Base-by-base conservation (phyloP, 2,329 filamentous ascomycete species). In the Fusarium haematococcum region DNA sequence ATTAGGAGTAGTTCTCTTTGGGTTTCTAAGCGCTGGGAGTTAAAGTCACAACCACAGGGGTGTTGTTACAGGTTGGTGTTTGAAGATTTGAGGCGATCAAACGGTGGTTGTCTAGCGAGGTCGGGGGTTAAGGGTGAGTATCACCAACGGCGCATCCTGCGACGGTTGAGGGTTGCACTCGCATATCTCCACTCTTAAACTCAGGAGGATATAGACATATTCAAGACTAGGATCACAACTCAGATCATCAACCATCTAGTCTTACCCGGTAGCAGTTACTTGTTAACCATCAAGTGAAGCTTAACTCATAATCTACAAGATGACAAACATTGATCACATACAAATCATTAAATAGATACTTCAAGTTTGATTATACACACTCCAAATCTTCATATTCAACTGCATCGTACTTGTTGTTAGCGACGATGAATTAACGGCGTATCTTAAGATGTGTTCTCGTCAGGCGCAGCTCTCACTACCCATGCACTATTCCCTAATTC, bases 61-160 rank as follows among this genome's bases (percentile, higher is more conserved):
- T 50, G 25, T 5, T 63, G 60, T 63, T 41, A 63, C 60, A 63
- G 45, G 60, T 63, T 63, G 43, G 60, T 7, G 60, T 63, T 63
- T 50, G 60, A 37, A 63, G 60, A 50, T 20, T 41, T 13, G 25
- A 37, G 60, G 41, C 50, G 27, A 61, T 63, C 43, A 63, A 54
- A 63, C 60, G 20, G 60, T n/a, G 54, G 32, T 20, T 63, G 60
- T 63, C 45, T 63, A 25, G 41, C 33, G 33, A 41, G n/a, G 57
- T 23, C 30, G 39, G 58, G 43, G 43, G 39, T 25, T 33, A 18
- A 25, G n/a, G n/a, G n/a, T 61, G 27, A 48, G 27, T 27, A 35
- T 32, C 27, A 30, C 37, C 39, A 20, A 20, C 16, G 13, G 56
- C 18, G 57, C 57, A 43, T 43, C 37, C 57, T 39, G 56, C 16